Evolutionary conservation across 2,329 filamentous ascomycete genomes (phyloP), one percentile per base, ranked within the genome.

Genomic region (Dryadomyces sulphureus): DNA sequence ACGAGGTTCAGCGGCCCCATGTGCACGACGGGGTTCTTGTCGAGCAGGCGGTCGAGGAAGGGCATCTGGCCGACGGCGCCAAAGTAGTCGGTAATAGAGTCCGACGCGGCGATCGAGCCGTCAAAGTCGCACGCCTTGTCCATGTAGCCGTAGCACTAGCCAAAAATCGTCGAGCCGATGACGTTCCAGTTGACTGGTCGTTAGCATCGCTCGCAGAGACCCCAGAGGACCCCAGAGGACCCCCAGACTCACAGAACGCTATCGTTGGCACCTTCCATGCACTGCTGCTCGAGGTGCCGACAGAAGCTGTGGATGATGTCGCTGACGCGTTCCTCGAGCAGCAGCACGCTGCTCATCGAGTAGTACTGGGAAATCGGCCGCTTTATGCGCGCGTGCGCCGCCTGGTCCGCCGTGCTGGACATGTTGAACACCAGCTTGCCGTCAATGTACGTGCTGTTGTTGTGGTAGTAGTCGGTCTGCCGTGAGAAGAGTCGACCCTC

Each of bases 291-390:
- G 0, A 62, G 46, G 17, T 57, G 52, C 22, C 51, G 43, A 43
- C 55, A 55, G 27, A 68, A 50, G 30, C 62, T 49, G 6, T 36
- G 44, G 3, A 64, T 54, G 3, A 56, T 54, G n/a, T 45, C 44
- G 48, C 63, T 62, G 7, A 71, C 66, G 44, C 66, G 69, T 0
- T 57, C 53, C 52, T 75, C 70, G 45, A 72, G 72, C 27, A 59
- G 57, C 2, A 55, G 40, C 1, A 59, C 50, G 27, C 49, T 54
- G 30, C 44, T 44, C 16, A 53, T 49, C 9, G 60, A 62, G 45
- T 61, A 64, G 45, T 60, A 57, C 40, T 60, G 59, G 16, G 56
- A 59, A 20, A 66, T 56, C 0, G 64, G 65, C 7, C 59, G 55
- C 53, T 64, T 66, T 48, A 59, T 53, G 11, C 50, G 54, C 8